Evolutionary conservation across 768 basidiomycete genomes (phyloP).

Genomic region (Lactarius quietus): DNA sequence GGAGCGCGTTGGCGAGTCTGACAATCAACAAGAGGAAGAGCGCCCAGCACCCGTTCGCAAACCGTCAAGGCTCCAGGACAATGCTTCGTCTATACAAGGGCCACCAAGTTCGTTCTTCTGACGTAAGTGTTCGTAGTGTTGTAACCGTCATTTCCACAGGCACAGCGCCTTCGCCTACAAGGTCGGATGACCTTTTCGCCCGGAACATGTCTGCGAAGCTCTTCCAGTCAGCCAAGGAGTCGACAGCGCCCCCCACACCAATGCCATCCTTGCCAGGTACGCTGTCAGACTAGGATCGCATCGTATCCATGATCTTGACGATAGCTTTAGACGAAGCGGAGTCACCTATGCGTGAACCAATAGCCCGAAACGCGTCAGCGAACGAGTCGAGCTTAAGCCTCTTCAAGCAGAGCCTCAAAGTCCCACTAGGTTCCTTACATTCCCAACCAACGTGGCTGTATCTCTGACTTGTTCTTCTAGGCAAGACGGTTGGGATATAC

Average conservation of each 20-base stretch:
- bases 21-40: conserved; percentile 15
- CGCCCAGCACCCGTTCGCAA: conserved; percentile 11
- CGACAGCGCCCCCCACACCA: conserved; percentile 4
- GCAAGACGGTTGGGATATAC: conserved; percentile 64
- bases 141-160: conserved; percentile 5
- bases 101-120: conserved; percentile 27
- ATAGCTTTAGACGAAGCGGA: conserved; percentile 19
- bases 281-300: conserved; percentile 33
- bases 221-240: conserved; percentile 8
- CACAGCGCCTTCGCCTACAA: conserved; percentile 3
- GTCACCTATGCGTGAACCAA: conserved; percentile 12
- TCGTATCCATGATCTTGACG: neutral
- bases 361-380: conserved; percentile 19
- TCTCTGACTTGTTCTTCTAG: conserved; percentile 34
- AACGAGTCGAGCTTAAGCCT: conserved; percentile 43
- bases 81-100: conserved; percentile 26
- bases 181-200: conserved; percentile 1
- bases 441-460: neutral
- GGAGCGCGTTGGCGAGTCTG: conserved; percentile 43
- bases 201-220: conserved; percentile 14
- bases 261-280: conserved; percentile 9
- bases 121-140: neutral
- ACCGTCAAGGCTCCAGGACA: conserved; percentile 13
- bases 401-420: conserved; percentile 67
- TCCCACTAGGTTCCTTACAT: conserved; percentile 63